phyloP scores from a whole-genome alignment of 805 yeast genomes.

The Starmerella gropengiesseri region DNA sequence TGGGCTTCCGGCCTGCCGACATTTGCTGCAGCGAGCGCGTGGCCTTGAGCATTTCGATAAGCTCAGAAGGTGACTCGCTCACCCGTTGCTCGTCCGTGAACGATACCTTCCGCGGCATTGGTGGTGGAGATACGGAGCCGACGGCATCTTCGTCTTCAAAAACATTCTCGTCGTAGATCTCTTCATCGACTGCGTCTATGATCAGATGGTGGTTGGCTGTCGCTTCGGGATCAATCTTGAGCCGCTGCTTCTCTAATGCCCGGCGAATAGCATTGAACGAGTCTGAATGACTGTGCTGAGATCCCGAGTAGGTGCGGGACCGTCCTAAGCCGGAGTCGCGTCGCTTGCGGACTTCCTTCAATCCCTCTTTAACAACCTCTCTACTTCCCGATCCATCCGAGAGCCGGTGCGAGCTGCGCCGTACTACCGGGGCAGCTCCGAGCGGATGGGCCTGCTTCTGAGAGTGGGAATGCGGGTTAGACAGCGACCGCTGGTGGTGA shows the following conservation, averaged over 20 bases:
- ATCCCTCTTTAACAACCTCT: not conserved
- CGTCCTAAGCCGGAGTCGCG: slow-evolving; percentile 5
- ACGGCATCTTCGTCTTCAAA: slow-evolving; percentile 22
- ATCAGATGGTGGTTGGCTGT: not conserved
- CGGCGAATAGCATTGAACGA: slow-evolving; percentile 2
- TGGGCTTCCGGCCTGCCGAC: slow-evolving; percentile 25
- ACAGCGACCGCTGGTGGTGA: not conserved
- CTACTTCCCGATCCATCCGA: not conserved
- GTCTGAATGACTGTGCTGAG: not conserved
- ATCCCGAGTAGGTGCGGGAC: not conserved
- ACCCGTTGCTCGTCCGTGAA: slow-evolving; percentile 22
- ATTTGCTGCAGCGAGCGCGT: slow-evolving; percentile 34
- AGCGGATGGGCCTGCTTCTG: not conserved
- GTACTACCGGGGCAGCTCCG: not conserved
- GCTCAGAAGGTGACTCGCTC: slow-evolving; percentile 28
- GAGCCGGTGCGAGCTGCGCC: not conserved
- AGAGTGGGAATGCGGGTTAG: not conserved
- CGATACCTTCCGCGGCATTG: slow-evolving; percentile 27
- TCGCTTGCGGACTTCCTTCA: not conserved
- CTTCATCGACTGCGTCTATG: slow-evolving; percentile 3
- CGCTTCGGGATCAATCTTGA: slow-evolving; percentile 7
- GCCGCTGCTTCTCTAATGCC: slow-evolving; percentile 6
- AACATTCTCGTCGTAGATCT: slow-evolving; percentile 19
- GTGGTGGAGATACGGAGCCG: slow-evolving; percentile 25
- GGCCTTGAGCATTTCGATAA: slow-evolving; percentile 34